Percentiles rank a stretch among this genome's conserved stretches.
These are phyloP conservation scores for Mycosphaerella sp. DNA, from an alignment of 2,329 filamentous ascomycete genomes.

Conservation along the genomic window DNA sequence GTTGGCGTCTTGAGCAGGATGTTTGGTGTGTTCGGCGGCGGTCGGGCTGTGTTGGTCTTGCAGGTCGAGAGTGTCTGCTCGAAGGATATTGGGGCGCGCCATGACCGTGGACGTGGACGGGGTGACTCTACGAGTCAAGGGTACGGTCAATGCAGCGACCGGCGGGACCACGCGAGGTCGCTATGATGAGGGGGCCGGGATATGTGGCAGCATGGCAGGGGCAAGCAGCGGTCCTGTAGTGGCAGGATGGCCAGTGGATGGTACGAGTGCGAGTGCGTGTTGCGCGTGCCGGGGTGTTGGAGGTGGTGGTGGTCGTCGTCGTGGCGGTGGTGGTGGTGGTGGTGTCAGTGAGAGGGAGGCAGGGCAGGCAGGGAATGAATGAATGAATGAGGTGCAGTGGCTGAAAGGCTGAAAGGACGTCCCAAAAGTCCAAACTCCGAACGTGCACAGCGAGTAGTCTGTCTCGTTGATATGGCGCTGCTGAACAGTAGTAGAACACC, in stretches of 20 bases:
- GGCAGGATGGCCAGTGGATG: not conserved
- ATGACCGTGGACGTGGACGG: slow-evolving; percentile 7
- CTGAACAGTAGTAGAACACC: too few species aligned
- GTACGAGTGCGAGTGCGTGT: not conserved
- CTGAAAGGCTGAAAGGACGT: too few species aligned
- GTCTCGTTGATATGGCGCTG: too few species aligned
- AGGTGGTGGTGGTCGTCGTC: too few species aligned
- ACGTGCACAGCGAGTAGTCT: too few species aligned
- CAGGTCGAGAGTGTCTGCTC: slow-evolving; percentile 84
- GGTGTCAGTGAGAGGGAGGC: too few species aligned
- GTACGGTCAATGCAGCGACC: not conserved
- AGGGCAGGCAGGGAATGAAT: too few species aligned
- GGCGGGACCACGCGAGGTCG: slow-evolving; percentile 1
- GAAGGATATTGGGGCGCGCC: slow-evolving; percentile 24
- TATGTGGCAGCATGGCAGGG: slow-evolving; percentile 6
- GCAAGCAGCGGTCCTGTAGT: not conserved
- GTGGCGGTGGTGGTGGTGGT: too few species aligned
- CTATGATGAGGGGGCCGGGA: not conserved
- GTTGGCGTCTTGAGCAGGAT: slow-evolving; percentile 50
- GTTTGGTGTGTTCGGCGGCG: slow-evolving; percentile 69
- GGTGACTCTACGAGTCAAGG: not conserved
- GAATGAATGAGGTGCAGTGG: too few species aligned
- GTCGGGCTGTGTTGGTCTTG: slow-evolving; percentile 78
- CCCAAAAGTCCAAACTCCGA: too few species aligned
- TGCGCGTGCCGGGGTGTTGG: too few species aligned